A percentile compares a stretch with the other conserved stretches of the same genome.
These are phyloP conservation scores for Metschnikowia reukaufii DNA, from an alignment of 805 yeast species.

Conservation along the genomic window DNA sequence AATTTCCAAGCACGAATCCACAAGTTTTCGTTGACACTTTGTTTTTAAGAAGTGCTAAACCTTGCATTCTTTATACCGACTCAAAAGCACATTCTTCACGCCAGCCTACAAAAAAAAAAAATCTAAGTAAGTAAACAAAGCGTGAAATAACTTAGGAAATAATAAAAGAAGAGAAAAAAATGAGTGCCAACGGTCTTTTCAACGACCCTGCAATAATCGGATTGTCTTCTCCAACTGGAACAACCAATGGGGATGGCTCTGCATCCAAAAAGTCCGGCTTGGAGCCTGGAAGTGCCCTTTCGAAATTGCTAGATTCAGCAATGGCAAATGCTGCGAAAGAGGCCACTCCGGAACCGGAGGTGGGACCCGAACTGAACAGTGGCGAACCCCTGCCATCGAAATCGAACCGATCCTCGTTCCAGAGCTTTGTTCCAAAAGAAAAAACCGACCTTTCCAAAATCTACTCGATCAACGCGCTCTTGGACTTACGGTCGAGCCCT, in stretches of 20 bases:
- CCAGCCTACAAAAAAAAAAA: no score
- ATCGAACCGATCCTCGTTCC: slow-evolving; percentile 13
- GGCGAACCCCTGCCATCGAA: slow-evolving; percentile 6
- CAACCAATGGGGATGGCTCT: background rate
- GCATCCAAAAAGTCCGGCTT: slow-evolving; percentile 12
- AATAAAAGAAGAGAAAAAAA: background rate
- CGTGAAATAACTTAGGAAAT: no score
- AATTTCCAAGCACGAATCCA: background rate
- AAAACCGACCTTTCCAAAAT: slow-evolving; percentile 18
- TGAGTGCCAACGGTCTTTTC: slow-evolving; percentile 9
- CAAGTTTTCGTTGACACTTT: background rate
- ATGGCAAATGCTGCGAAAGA: slow-evolving; percentile 49
- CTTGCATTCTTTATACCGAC: background rate
- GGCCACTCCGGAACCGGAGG: slow-evolving; percentile 37
- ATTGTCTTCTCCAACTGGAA: slow-evolving; percentile 11
- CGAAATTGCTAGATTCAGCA: slow-evolving; percentile 45
- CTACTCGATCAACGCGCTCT: slow-evolving; percentile 31
- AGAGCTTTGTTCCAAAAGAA: slow-evolving; percentile 12
- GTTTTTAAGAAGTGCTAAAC: background rate
- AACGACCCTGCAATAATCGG: slow-evolving; percentile 21
- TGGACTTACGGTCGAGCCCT: slow-evolving; percentile 37
- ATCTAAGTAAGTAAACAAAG: no score
- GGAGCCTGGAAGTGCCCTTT: slow-evolving; percentile 39
- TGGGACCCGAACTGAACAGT: slow-evolving; percentile 2
- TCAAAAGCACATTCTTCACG: background rate